These are phyloP conservation scores for Cyclaneusma minus DNA, from an alignment of 2,329 filamentous ascomycete genomes.

Conservation along the genomic window DNA sequence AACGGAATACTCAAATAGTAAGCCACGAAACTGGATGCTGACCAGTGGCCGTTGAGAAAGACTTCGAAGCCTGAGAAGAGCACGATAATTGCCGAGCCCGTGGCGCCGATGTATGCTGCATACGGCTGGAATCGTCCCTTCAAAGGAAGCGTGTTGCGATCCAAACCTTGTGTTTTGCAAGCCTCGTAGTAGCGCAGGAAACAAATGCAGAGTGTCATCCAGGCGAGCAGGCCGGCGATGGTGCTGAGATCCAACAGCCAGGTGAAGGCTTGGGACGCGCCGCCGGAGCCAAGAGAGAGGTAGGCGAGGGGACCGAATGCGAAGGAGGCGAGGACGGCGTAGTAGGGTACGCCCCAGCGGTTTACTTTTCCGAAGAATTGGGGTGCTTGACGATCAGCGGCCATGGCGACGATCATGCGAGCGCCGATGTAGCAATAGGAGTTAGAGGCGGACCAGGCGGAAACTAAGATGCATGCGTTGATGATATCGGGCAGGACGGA, in stretches of 20 bases:
- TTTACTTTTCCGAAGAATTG: constrained; percentile 42
- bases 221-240: constrained; percentile 17
- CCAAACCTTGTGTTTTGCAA: constrained; percentile 4
- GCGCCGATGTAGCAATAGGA: constrained; percentile 51
- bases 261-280: constrained; percentile 46
- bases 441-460: constrained; percentile 46
- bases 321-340: constrained; percentile 27
- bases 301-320: constrained; percentile 51
- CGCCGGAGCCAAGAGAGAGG: constrained; percentile 50
- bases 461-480: constrained; percentile 52
- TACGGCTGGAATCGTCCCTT: constrained; percentile 1
- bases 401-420: constrained; percentile 54
- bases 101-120: constrained; percentile 1
- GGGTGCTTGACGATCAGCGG: constrained; percentile 51
- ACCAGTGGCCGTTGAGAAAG: constrained; percentile 54
- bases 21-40: constrained; percentile 44
- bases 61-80: constrained; percentile 59
- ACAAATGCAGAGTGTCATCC: constrained; percentile 9
- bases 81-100: constrained; percentile 15
- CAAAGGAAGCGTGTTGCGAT: constrained; percentile 3
- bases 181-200: constrained; percentile 2
- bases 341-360: constrained; percentile 43
- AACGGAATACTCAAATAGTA: constrained; percentile 47
- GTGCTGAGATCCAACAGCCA: constrained; percentile 57
- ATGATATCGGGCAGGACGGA: constrained; percentile 47